Evolutionary conservation across 495 filamentous ascomycete genomes (phyloP), one percentile per base, ranked within the genome.

Genomic region (Talaromyces trachyspermus): DNA sequence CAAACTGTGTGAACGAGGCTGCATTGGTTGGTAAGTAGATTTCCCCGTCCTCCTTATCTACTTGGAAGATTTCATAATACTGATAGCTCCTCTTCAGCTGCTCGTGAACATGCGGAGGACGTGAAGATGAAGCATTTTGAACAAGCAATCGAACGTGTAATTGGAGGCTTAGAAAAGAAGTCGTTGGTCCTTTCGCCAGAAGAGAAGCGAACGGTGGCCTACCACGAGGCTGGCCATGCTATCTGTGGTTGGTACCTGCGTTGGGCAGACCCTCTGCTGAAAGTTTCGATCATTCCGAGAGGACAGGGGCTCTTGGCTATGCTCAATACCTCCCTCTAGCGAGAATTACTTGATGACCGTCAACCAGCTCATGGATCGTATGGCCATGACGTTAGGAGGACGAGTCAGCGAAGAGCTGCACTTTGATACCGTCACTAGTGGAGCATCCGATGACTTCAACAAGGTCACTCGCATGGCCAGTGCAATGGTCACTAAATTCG

Each of bases 201-300:
- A 48, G 94, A 98, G 71, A 97, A 96, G 80, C 81, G 75, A 52
- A 91, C 85, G 0, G 90, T 98, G 25, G 94, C 92, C 17, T 98
- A 97, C 65, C 92, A 98, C 69, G 92, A 98, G 72, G 92, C 92
- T 45, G 92, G 92, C 44, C 92, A 98, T 62, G 92, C 92, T 51
- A 89, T 98, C 62, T 98, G 94, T 68, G 92, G 92, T 49, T 98
- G 92, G 92, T 98, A 84, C 74, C 87, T 98, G 75, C 81, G 84
- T 69, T 92, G 87, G 65, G 92, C 92, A 15, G 94, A 97, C 56
- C 92, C 92, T 12, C 79, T 98, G 7, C 86, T 98, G 46, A 98
- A 98, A 73, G 92, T 98, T 42, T 94, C 88, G 46, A 98, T 98
- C 66, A 97, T 98, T 58, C 92, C 92, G 11, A 89, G 92, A 61